Conservation (phyloP, 2,329 filamentous ascomycete genomes). For the Xylariaceae sp. region DNA sequence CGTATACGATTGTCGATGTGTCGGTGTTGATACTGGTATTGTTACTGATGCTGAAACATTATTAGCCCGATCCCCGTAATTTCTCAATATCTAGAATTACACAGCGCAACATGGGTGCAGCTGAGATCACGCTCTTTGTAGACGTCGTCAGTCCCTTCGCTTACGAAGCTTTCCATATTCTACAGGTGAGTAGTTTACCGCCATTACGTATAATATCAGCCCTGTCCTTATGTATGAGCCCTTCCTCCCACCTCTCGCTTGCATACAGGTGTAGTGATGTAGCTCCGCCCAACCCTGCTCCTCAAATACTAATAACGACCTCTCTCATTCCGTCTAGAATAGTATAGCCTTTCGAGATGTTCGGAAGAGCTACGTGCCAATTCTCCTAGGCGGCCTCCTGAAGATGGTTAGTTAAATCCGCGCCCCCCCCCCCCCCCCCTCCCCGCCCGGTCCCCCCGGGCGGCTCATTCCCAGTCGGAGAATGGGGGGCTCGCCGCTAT, state of each 20-base stretch:
- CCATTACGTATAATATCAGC: background rate
- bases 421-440: background rate
- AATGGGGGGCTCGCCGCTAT: no score
- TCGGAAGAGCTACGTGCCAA: conserved; percentile 44
- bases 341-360: conserved; percentile 38
- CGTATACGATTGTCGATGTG: no score
- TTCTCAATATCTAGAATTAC: no score
- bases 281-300: no score
- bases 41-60: no score
- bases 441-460: background rate
- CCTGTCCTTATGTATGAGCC: background rate
- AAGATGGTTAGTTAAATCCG: conserved; percentile 38
- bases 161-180: conserved; percentile 46
- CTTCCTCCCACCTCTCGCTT: no score
- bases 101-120: conserved; percentile 22
- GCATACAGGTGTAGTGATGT: no score
- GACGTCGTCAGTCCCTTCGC: conserved; percentile 50
- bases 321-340: background rate
- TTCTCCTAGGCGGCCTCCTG: conserved; percentile 48
- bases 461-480: no score
- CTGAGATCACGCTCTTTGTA: conserved; percentile 47
- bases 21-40: no score
- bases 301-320: no score
- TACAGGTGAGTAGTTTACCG: conserved; percentile 44
- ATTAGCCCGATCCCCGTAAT: no score